These are phyloP conservation scores for Xerocomus minutiporus DNA, from an alignment of 1,284 basidiomycete species.

Conservation along the genomic window DNA sequence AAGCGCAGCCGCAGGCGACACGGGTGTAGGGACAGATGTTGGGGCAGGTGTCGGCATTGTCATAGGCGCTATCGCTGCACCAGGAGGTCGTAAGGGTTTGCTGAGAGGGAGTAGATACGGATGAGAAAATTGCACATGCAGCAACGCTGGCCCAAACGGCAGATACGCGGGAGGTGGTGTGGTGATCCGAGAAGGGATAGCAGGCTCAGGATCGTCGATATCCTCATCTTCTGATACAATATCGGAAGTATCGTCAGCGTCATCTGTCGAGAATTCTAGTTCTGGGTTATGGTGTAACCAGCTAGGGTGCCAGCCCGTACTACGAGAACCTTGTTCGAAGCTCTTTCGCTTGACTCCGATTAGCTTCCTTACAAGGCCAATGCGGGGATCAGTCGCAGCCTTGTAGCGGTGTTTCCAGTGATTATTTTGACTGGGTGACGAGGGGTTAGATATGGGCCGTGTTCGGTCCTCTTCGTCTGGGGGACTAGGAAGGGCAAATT, in stretches of 20 bases:
- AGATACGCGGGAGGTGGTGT: constrained; percentile 68
- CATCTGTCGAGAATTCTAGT: constrained; percentile 14
- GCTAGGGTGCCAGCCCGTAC: constrained; percentile 31
- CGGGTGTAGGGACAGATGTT: constrained; percentile 67
- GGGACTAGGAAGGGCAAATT: constrained; percentile 67
- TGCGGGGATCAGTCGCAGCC: constrained; percentile 60
- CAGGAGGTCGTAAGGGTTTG: constrained; percentile 52
- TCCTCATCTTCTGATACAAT: constrained; percentile 38
- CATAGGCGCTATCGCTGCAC: constrained; percentile 42
- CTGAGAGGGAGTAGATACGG: constrained; percentile 54
- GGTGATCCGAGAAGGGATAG: constrained; percentile 47
- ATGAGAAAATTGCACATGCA: constrained; percentile 65
- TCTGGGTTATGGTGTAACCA: constrained; percentile 42
- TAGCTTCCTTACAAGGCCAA: constrained; percentile 59
- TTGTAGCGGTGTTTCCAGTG: constrained; percentile 52
- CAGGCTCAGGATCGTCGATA: constrained; percentile 29
- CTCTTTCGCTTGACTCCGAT: constrained; percentile 62
- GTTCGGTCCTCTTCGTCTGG: constrained; percentile 46
- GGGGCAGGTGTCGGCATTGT: constrained; percentile 39
- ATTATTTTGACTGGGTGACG: constrained; percentile 15
- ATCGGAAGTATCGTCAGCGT: constrained; percentile 33
- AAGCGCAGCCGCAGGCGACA: constrained; percentile 66
- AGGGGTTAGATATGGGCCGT: constrained; percentile 22
- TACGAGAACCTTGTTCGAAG: constrained; percentile 29
- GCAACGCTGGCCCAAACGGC: constrained; percentile 59